phyloP scores from a whole-genome alignment of 768 basidiomycete genomes.

The Tubosaeta sp. region DNA sequence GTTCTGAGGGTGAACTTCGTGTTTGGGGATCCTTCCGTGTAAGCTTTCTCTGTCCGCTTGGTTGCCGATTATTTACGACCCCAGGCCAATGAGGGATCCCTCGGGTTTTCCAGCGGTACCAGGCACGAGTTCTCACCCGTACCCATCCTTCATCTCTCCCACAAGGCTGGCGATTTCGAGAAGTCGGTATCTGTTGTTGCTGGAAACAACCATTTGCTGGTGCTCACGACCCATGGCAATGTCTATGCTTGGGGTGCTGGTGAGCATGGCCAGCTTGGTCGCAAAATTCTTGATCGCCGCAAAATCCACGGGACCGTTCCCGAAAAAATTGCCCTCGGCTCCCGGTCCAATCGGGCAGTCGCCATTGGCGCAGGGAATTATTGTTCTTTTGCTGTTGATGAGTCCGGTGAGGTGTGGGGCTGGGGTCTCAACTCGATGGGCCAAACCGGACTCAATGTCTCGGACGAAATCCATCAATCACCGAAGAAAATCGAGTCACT shows the following conservation, averaged over 20 bases:
- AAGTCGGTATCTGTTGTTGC: slow-evolving; percentile 72
- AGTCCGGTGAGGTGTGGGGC: slow-evolving; percentile 78
- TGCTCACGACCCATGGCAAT: slow-evolving; percentile 82
- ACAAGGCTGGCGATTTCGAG: slow-evolving; percentile 62
- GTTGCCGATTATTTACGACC: slow-evolving; percentile 3
- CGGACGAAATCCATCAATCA: slow-evolving; percentile 52
- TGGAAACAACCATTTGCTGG: slow-evolving; percentile 86
- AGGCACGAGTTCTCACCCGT: slow-evolving; percentile 66
- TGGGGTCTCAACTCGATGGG: slow-evolving; percentile 97
- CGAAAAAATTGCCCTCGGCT: slow-evolving; percentile 76
- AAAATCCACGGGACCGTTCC: slow-evolving; percentile 88
- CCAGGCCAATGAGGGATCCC: slow-evolving; percentile 71
- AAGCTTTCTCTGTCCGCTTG: slow-evolving; percentile 23
- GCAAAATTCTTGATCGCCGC: slow-evolving; percentile 82
- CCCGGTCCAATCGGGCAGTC: slow-evolving; percentile 59
- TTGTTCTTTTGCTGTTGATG: slow-evolving; percentile 89
- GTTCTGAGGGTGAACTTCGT: slow-evolving; percentile 71
- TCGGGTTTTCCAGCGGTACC: slow-evolving; percentile 73
- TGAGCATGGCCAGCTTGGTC: slow-evolving; percentile 87
- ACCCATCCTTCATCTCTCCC: slow-evolving; percentile 52
- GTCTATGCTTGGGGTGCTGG: slow-evolving; percentile 90
- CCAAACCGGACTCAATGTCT: slow-evolving; percentile 61
- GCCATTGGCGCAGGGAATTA: slow-evolving; percentile 76
- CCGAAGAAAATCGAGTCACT: slow-evolving; percentile 65
- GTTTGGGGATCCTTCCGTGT: slow-evolving; percentile 93